Evolutionary conservation across 2,329 filamentous ascomycete genomes (phyloP).

Genomic region (Daldinia sp.): DNA sequence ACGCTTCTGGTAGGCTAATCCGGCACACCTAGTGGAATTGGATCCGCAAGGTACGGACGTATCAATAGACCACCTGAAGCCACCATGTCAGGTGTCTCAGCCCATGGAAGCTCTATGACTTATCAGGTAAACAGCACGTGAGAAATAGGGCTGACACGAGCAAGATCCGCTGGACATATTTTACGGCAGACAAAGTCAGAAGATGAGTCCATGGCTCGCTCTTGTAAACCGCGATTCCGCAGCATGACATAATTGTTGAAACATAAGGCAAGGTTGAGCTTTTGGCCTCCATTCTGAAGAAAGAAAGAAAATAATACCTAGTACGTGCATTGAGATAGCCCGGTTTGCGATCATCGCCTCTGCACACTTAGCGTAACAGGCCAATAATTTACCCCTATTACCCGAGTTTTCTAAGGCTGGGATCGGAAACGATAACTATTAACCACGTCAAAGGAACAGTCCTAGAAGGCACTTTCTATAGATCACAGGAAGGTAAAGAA

Average conservation of each 20-base stretch:
- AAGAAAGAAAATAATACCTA: conserved; percentile 4
- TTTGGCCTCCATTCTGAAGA: conserved; percentile 7
- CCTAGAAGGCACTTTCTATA: conserved; percentile 24
- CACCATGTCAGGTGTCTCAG: conserved; percentile 49
- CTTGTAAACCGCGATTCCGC: not conserved
- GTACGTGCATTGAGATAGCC: conserved; percentile 18
- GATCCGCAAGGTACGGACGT: conserved; percentile 51
- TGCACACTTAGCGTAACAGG: conserved; percentile 19
- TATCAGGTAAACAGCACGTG: conserved; percentile 37
- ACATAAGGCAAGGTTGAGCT: not conserved
- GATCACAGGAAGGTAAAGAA: conserved; percentile 28
- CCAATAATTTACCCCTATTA: conserved; percentile 46
- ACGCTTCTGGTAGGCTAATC: conserved; percentile 40
- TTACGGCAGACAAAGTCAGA: conserved; percentile 5
- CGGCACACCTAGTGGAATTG: conserved; percentile 39
- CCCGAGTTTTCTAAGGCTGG: conserved; percentile 44
- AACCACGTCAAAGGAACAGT: conserved; percentile 31
- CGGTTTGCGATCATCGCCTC: conserved; percentile 27
- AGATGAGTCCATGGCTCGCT: conserved; percentile 1
- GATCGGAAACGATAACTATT: conserved; percentile 36
- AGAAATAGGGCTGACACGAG: conserved; percentile 41
- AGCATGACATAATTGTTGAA: not conserved
- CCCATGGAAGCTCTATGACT: conserved; percentile 15
- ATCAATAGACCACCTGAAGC: conserved; percentile 48
- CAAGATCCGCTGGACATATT: conserved; percentile 31